Conservation (phyloP, 352 stramenopile genomes). For the Thalassiosira sp. region DNA sequence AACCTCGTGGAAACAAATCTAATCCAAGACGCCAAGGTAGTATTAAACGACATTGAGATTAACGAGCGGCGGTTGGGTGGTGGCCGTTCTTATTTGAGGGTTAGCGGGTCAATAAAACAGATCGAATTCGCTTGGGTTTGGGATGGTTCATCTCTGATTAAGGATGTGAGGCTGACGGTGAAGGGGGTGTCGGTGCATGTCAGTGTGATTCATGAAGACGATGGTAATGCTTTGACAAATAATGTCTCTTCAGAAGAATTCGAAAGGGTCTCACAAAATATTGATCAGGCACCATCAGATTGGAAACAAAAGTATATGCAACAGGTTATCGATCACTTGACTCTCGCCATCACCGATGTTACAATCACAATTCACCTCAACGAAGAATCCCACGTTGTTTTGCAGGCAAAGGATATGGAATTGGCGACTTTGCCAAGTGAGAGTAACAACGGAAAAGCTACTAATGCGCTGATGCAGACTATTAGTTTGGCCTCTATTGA, state of each 20-base stretch:
- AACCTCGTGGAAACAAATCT: constrained; percentile 26
- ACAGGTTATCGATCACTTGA: constrained; percentile 28
- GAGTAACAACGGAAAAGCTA: background rate
- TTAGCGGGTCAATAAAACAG: constrained; percentile 12
- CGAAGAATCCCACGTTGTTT: constrained; percentile 11
- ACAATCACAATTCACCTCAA: constrained; percentile 7
- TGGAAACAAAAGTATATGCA: constrained; percentile 19
- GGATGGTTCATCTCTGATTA: constrained; percentile 5
- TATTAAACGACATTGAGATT: constrained; percentile 16
- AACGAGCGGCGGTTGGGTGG: background rate
- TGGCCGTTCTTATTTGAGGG: background rate
- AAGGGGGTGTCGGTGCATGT: background rate
- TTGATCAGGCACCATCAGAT: background rate
- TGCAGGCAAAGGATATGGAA: constrained; percentile 12
- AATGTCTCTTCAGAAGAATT: background rate
- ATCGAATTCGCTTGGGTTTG: constrained; percentile 34
- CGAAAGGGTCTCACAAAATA: too few relatives aligned
- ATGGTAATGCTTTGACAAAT: background rate
- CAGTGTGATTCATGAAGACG: constrained; percentile 1
- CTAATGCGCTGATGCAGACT: background rate
- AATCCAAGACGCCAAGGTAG: constrained; percentile 13
- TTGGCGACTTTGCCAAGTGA: background rate
- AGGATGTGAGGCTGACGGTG: constrained; percentile 11
- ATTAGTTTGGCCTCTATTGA: constrained; percentile 10
- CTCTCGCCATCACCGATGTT: constrained; percentile 4